Base-by-base conservation (phyloP, 371 early-diverging fungal genomes). In the Mucor indicus region DNA sequence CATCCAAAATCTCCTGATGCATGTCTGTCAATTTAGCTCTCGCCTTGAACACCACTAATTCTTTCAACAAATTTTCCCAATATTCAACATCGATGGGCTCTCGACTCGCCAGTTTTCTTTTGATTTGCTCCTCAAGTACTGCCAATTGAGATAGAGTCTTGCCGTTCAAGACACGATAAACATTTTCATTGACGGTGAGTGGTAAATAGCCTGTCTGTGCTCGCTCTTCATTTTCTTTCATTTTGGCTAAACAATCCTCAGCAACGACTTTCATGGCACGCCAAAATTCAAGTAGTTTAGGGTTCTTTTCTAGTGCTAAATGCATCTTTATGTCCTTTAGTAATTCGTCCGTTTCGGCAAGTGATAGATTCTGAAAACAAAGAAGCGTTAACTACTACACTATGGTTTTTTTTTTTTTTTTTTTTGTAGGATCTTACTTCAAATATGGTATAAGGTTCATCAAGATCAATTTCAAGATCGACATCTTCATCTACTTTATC, bases 61-160 rank as follows among this genome's bases (percentile, higher is more conserved):
- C 83, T 37, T 84, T 81, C 32, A 93, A 61, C 11, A 90, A 63
- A 1, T 86, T 84, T 45, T 95, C 96, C 97, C 97, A 97, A 61
- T 93, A 97, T 36, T 95, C 97, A 1, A 91, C 88, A 62, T 96
- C 96, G 13, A 95, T 81, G 2, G 90, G 89, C 23, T 75, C 82
- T 27, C 76, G 77, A 1, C 80, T 76, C 0, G 55, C 52, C n/a
- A 96, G 64, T 64, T 91, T 90, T 2, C 52, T 54, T 43, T 82
- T 72, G 29, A 95, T 86, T 42, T 92, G 89, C 1, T 57, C 48
- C 50, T 92, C 84, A 21, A 95, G 77, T 4, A 76, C 68, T 5
- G 65, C 56, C 2, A 96, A 76, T 64, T 93, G 89, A 1, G 72
- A 68, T 20, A 79, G 69, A 0, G 90, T 78, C 60, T 96, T 96